Evolutionary conservation across 371 early-diverging fungal genomes (phyloP).

Genomic region (Vairimorpha ceranae): DNA sequence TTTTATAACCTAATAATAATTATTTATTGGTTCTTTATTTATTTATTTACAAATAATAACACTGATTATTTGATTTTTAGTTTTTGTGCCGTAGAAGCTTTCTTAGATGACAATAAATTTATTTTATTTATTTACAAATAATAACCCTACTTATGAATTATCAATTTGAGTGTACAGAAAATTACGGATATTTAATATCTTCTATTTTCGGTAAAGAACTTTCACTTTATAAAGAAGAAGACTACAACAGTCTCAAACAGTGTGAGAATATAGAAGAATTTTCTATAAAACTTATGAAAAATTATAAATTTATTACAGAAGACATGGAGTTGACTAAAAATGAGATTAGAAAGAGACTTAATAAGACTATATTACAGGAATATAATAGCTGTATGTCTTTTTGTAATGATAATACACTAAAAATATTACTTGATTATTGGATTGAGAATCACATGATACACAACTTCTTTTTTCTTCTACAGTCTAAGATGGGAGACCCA

Average conservation of each 20-base stretch:
- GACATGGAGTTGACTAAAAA: conserved; percentile 17
- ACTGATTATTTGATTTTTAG: no score
- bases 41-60: no score
- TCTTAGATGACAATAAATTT: background rate
- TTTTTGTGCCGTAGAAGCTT: no score
- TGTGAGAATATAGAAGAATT: conserved; percentile 55
- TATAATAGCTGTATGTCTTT: conserved; percentile 23
- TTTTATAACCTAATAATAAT: no score
- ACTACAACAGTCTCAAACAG: conserved; percentile 50
- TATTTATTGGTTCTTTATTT: no score
- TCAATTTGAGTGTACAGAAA: conserved; percentile 16
- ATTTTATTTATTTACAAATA: background rate
- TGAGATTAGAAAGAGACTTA: conserved; percentile 36
- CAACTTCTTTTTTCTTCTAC: conserved; percentile 56
- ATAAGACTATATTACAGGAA: conserved; percentile 38
- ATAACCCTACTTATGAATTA: conserved; percentile 9
- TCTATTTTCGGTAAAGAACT: conserved; percentile 55
- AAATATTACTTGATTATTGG: conserved; percentile 48
- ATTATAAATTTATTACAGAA: conserved; percentile 40
- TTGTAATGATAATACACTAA: background rate
- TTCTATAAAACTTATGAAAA: conserved; percentile 48
- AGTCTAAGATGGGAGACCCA: conserved; percentile 38
- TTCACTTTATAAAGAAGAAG: conserved; percentile 38
- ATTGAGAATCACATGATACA: conserved; percentile 52
- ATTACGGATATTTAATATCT: conserved; percentile 35